Evolutionary conservation across 257 asterid species (phyloP).

Genomic region (Solanum neorickii): DNA sequence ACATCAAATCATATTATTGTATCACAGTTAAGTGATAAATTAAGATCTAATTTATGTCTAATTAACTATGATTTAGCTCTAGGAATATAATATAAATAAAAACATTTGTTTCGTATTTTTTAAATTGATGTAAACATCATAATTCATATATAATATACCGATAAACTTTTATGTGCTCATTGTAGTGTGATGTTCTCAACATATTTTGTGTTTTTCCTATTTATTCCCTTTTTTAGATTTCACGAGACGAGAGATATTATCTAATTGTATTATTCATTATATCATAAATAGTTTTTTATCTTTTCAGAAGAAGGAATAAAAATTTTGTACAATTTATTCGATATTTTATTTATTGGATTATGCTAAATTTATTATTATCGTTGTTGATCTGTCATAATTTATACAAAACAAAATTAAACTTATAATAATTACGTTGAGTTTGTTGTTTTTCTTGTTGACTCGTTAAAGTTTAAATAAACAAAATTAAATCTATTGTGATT

Average conservation of each 20-base stretch:
- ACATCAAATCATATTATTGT: not conserved
- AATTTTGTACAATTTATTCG: too few species aligned
- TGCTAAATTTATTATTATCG: not conserved
- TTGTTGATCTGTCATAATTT: not conserved
- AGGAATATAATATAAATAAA: not conserved
- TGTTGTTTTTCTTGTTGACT: not conserved
- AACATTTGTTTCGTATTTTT: not conserved
- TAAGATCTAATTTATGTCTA: not conserved
- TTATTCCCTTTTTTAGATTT: too few species aligned
- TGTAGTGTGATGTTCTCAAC: not conserved
- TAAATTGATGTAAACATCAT: not conserved
- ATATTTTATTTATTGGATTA: too few species aligned
- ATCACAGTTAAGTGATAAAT: not conserved
- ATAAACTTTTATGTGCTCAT: not conserved
- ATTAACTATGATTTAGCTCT: not conserved
- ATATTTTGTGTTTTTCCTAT: not conserved
- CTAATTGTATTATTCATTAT: fast-evolving
- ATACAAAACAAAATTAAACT: not conserved
- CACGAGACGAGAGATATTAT: not conserved
- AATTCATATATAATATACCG: too few species aligned
- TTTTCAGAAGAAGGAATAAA: too few species aligned
- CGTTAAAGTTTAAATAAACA: not conserved
- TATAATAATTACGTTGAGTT: too few species aligned
- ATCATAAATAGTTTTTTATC: too few species aligned
- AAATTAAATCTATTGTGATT: too few species aligned